A percentile compares a stretch with the other conserved stretches of the same genome.
Evolutionary conservation across 2,329 filamentous ascomycete species (phyloP).

Genomic region (Stemphylium beticola): DNA sequence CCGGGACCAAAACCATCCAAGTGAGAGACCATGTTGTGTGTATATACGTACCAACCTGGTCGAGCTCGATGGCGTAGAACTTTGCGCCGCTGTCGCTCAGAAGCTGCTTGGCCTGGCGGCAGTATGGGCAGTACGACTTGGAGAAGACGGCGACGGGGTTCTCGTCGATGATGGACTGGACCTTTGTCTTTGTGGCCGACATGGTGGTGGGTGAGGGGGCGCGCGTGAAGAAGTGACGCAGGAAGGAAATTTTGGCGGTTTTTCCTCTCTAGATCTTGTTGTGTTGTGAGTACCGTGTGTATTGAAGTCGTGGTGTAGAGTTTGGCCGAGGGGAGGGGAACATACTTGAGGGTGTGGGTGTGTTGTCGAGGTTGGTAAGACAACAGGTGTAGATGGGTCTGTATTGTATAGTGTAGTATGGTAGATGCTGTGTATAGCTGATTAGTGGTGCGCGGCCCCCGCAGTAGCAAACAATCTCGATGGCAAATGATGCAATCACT

Average conservation of each 20-base stretch:
- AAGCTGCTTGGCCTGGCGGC: conserved; percentile 76
- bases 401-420: neutral
- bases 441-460: conserved; percentile 42
- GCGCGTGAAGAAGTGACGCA: conserved; percentile 74
- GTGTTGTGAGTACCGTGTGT: conserved; percentile 1
- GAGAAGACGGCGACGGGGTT: conserved; percentile 94
- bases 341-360: neutral
- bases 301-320: neutral
- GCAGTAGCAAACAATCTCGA: conserved; percentile 25
- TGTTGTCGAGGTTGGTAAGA: neutral
- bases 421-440: conserved; percentile 19
- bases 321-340: neutral
- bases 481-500: conserved; percentile 42
- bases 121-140: conserved; percentile 97
- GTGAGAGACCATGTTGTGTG: too few species aligned
- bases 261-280: conserved; percentile 6
- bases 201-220: conserved; percentile 69
- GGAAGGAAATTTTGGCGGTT: conserved; percentile 65
- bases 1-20: too few species aligned
- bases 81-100: conserved; percentile 74
- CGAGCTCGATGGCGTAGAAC: conserved; percentile 79
- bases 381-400: neutral
- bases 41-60: conserved; percentile 73
- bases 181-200: conserved; percentile 83
- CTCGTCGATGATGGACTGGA: conserved; percentile 84